Percentiles rank a stretch among this genome's conserved stretches.
phyloP scores from a whole-genome alignment of 257 asterid genomes.

The Cinchona pubescens region DNA sequence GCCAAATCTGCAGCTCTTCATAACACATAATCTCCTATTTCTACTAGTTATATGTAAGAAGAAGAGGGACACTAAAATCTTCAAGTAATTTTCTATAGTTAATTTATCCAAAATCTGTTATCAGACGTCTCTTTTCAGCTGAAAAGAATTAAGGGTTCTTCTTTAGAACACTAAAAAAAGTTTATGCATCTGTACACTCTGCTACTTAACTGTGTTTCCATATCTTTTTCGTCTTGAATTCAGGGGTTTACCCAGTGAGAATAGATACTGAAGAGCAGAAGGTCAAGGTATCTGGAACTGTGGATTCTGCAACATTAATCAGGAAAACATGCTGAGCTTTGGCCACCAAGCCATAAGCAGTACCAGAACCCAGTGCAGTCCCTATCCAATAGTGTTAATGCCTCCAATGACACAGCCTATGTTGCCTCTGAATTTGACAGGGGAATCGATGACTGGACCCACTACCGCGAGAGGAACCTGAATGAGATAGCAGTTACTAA shows the following conservation, averaged over 20 bases:
- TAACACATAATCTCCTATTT: background rate
- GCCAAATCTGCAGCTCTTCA: background rate
- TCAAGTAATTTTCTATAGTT: background rate
- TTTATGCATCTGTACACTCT: background rate
- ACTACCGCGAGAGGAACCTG: conserved; percentile 17
- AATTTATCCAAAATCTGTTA: background rate
- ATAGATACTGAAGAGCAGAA: conserved; percentile 35
- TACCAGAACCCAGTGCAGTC: conserved; percentile 24
- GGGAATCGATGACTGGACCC: conserved; percentile 21
- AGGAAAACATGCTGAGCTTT: conserved; percentile 65
- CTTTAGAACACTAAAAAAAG: background rate
- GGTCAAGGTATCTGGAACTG: conserved; percentile 33
- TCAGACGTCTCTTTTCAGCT: background rate
- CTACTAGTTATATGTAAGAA: background rate
- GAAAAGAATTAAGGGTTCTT: background rate
- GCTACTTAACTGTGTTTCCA: background rate
- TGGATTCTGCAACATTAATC: conserved; percentile 38
- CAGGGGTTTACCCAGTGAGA: conserved; percentile 60
- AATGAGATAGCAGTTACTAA: conserved; percentile 16
- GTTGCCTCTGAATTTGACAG: conserved; percentile 13
- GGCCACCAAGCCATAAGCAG: conserved; percentile 23
- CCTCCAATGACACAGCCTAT: conserved; percentile 18
- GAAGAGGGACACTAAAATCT: no score
- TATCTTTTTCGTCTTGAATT: background rate
- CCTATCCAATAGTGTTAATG: conserved; percentile 13